These are phyloP conservation scores for Talaromyces sp. DNA, from an alignment of 2,329 filamentous ascomycete species.

Conservation along the genomic window DNA sequence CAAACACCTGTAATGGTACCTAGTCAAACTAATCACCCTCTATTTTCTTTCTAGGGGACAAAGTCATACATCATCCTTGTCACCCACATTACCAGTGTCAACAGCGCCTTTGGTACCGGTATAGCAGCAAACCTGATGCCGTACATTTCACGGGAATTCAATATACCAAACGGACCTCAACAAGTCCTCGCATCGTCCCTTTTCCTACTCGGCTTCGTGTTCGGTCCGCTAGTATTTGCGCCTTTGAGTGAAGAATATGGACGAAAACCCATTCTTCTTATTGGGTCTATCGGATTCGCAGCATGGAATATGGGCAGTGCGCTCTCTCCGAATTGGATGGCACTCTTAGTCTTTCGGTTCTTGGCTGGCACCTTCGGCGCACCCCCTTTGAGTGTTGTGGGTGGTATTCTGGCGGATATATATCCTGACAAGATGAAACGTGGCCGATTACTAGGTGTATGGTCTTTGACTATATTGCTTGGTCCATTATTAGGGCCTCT, in stretches of 20 bases:
- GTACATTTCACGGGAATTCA: neutral
- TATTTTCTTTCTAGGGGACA: neutral
- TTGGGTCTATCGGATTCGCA: neutral
- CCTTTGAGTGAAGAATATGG: neutral
- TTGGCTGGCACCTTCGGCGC: neutral
- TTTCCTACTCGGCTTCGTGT: neutral
- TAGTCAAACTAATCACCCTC: neutral
- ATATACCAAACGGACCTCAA: neutral
- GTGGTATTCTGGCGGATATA: neutral
- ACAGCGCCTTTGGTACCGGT: neutral
- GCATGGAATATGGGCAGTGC: neutral
- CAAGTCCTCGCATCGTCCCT: neutral
- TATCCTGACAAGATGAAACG: neutral
- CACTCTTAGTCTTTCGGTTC: neutral
- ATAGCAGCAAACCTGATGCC: neutral
- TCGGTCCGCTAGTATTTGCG: neutral
- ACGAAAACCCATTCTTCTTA: neutral
- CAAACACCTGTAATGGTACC: neutral
- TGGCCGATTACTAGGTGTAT: neutral
- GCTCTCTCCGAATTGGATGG: neutral
- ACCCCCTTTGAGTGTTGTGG: neutral
- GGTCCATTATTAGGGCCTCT: neutral
- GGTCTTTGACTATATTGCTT: neutral
- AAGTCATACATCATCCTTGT: neutral
- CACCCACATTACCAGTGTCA: neutral